Base-by-base conservation (phyloP, 495 filamentous ascomycete species). In the Collariella sp. region DNA sequence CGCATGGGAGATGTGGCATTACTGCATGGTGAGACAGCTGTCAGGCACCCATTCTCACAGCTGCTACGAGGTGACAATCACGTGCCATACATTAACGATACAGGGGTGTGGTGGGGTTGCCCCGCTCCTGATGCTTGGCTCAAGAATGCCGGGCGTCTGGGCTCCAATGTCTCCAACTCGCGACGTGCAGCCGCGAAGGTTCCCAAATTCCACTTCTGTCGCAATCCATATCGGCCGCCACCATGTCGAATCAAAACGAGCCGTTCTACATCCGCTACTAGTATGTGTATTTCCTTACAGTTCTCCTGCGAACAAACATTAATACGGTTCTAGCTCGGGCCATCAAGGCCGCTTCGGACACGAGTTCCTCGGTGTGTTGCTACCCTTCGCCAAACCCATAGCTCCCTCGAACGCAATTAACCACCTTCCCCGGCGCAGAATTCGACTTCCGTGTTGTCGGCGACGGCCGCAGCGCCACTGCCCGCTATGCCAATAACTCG, bases 401-500 rank as follows among this genome's bases (percentile, higher is more conserved):
- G 31, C 33, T 46, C 54, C 34, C 35, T 29, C 19, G 38, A n/a
- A 35, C 13, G n/a, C 33, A 23, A 34, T 43, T 65, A 31, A 64
- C 50, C 22, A 13, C 5, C 6, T 13, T 45, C 26, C 7, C 16
- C 3, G 47, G 51, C 50, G 11, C 56, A 97, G 93, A 99, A 74
- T 99, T 97, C 72, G 94, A 99, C 70, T 89, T 99, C 64, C 85
- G 93, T 45, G 87, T 87, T 23, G 79, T 96, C 31, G 87, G 87
- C 33, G 94, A 99, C 68, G 94, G 94, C n/a, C 82, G 87, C 40
- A 95, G 91, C 65, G 93, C 94, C 38, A 87, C 88, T 44, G 89
- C 91, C 12, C 86, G 94, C 64, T 99, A 99, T 71, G 94, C 94
- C 39, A 99, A 99, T 76, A 99, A 99, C 71, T 96, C 93, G 47